These are phyloP conservation scores for Fraxinus baroniana DNA, from an alignment of 305 asterid species.

Conservation along the genomic window DNA sequence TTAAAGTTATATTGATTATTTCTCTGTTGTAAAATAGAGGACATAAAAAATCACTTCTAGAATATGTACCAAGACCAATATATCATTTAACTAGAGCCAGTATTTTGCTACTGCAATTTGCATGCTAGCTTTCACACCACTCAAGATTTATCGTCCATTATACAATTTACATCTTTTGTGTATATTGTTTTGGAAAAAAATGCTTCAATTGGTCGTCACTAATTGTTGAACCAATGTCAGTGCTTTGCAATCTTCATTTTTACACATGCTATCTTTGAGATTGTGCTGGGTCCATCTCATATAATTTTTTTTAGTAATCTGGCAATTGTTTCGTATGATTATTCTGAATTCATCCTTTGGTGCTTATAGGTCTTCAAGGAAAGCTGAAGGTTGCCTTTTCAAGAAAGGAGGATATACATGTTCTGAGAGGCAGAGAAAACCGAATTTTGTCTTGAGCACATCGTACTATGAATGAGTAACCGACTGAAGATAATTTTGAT, in stretches of 20 bases:
- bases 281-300: neutral
- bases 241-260: neutral
- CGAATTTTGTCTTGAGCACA: slow-evolving; percentile 26
- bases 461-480: neutral
- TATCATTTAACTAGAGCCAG: neutral
- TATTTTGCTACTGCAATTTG: neutral
- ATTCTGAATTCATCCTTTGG: slow-evolving; percentile 5
- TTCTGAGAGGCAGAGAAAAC: slow-evolving; percentile 22
- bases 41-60: neutral
- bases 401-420: slow-evolving; percentile 25
- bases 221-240: neutral
- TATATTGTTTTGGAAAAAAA: neutral
- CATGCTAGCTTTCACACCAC: neutral
- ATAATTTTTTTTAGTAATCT: neutral
- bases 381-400: slow-evolving; percentile 10
- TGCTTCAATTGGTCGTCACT: neutral
- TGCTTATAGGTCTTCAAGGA: slow-evolving; percentile 28
- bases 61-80: neutral
- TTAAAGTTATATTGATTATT: neutral
- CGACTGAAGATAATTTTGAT: slow-evolving; percentile 19
- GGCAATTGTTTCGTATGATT: neutral
- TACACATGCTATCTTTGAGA: neutral
- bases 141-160: neutral
- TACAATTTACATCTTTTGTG: neutral
- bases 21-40: slow-evolving; percentile 10